These are phyloP conservation scores for Coemansia guatemalensis DNA, from an alignment of 192 early-diverging fungal species.

Conservation along the genomic window DNA sequence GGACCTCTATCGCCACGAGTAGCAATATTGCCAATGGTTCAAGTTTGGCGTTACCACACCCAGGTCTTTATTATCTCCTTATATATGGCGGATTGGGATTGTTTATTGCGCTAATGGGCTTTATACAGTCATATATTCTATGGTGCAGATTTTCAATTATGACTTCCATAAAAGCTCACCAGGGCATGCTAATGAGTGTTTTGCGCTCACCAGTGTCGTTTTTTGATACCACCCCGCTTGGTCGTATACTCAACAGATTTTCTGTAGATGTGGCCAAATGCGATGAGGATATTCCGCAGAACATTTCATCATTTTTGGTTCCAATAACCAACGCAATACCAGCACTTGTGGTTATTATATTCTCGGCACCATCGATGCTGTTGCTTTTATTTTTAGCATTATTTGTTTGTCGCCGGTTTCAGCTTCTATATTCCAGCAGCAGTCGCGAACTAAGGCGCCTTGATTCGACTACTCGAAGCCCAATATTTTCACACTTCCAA, in stretches of 20 bases:
- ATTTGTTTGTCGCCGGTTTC: neutral
- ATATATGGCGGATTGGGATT: no score
- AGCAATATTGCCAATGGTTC: neutral
- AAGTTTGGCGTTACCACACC: neutral
- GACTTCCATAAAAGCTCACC: neutral
- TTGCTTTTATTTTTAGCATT: neutral
- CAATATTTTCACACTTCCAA: constrained; percentile 7
- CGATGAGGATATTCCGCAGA: neutral
- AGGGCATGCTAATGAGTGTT: neutral
- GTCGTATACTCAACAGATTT: no score
- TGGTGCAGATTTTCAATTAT: neutral
- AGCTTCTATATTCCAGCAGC: neutral
- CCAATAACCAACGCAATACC: neutral
- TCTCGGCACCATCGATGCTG: constrained; percentile 3
- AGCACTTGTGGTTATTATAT: neutral
- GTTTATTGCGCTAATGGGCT: constrained; percentile 4
- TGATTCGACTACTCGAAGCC: constrained; percentile 4
- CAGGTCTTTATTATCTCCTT: neutral
- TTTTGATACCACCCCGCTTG: constrained; percentile 3
- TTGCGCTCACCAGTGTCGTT: constrained; percentile 11
- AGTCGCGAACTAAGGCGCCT: constrained; percentile 2
- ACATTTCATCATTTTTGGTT: neutral
- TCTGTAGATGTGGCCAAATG: neutral
- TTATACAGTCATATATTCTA: neutral
- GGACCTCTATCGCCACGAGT: constrained; percentile 7